Evolutionary conservation across 805 yeast genomes (phyloP), one percentile per base, ranked within the genome.

Genomic region (Saccharomycopsis babjevae): DNA sequence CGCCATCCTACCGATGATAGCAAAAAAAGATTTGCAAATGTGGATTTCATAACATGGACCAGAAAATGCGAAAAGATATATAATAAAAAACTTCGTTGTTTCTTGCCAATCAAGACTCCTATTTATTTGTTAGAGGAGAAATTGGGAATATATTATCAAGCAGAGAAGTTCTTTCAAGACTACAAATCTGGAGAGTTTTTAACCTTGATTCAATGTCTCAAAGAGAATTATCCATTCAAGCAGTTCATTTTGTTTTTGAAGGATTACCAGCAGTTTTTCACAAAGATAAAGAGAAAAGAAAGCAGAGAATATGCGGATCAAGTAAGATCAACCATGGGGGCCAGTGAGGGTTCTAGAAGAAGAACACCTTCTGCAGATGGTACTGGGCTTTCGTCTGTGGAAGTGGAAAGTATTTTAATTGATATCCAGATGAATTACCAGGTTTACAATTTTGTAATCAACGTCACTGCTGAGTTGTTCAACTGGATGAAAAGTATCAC

Each of bases 401-500:
- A 61, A 4, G 54, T 63, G n/a, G 62, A 61, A 32, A 5, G 50
- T 15, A 54, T 54, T 16, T 16, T 63, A 6, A 42, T 57, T 16
- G 62, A 61, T 36, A n/a, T 59, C 13, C 62, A 61, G 30, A 57
- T 59, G 10, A 15, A 38, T 22, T 50, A 61, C 18, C n/a, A 16
- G 6, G 34, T 63, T 10, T 43, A 59, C 34, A 20, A 39, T 54
- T 63, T 63, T 39, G 50, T 54, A 10, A 50, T 59, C 6, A 55
- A 63, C n/a, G 40, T 52, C 30, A 57, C 60, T 15, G 39, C 59
- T 8, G 63, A 60, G 18, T 59, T 57, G 7, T 34, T 61, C 13
- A 28, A 28, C 18, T 63, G 65, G 65, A 25, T 63, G 25, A 58
- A 59, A 28, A 25, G 59, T 10, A 28, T 63, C 38, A 61, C 64